phyloP scores from a whole-genome alignment of 495 filamentous ascomycete species.

The Talaromyces stipitatus region DNA sequence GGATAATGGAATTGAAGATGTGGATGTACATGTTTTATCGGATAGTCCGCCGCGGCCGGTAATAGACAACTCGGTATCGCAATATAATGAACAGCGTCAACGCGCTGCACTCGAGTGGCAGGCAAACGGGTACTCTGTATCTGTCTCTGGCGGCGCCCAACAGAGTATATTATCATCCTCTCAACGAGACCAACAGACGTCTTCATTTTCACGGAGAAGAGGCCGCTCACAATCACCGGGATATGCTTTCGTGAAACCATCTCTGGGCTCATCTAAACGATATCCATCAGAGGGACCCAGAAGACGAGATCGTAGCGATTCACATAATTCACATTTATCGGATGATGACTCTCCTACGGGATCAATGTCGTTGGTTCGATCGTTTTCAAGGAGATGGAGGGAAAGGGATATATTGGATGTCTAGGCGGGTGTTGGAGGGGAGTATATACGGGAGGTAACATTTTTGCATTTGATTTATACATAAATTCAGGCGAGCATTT shows the following conservation, averaged over 20 bases:
- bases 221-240: not conserved
- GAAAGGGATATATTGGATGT: not conserved
- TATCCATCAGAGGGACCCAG: not conserved
- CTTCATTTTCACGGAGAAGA: not conserved
- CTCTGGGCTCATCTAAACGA: not conserved
- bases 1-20: not conserved
- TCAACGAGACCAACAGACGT: not conserved
- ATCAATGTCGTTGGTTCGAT: not conserved
- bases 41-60: not conserved
- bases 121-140: conserved; percentile 1
- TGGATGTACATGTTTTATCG: not conserved
- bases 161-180: not conserved
- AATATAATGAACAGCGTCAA: not conserved
- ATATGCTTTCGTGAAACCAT: not conserved
- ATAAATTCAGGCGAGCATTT: no score
- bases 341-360: not conserved
- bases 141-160: not conserved
- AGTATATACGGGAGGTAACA: not conserved
- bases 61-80: not conserved
- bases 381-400: not conserved
- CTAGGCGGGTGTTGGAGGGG: not conserved
- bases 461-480: not conserved
- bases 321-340: not conserved
- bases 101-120: conserved; percentile 1
- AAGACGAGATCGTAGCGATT: not conserved